Evolutionary conservation across 169 alveolate genomes (phyloP).

Genomic region (Plasmodium vivax): DNA sequence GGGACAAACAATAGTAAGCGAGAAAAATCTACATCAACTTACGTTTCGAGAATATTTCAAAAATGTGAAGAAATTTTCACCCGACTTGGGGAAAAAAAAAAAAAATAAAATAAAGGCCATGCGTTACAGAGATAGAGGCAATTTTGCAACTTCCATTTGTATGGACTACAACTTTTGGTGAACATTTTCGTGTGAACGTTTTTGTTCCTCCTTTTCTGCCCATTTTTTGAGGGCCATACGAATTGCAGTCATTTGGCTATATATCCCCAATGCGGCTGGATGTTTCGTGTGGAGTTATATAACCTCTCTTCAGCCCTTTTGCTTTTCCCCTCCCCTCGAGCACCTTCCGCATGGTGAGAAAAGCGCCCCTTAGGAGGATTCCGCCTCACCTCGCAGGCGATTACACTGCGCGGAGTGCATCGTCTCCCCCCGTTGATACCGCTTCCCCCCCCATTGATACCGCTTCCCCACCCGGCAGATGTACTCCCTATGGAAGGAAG

Average conservation of each 20-base stretch:
- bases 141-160: not conserved
- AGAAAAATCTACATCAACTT: not conserved
- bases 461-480: not conserved
- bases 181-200: not conserved
- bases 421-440: not conserved
- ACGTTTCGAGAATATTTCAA: not conserved
- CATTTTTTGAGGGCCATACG: not conserved
- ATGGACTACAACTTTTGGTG: not conserved
- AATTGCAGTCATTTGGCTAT: not conserved
- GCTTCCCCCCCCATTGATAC: not conserved
- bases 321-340: not conserved
- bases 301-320: not conserved
- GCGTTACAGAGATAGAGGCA: not conserved
- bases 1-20: not conserved
- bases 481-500: constrained; percentile 75
- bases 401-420: not conserved
- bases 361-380: not conserved
- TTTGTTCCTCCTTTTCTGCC: not conserved
- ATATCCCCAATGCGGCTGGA: not conserved
- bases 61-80: not conserved
- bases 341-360: not conserved
- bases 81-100: not conserved
- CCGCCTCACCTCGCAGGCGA: not conserved
- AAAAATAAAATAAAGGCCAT: not conserved
- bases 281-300: not conserved